Percentiles rank a stretch among this genome's conserved stretches.
These are phyloP conservation scores for Candida sp. DNA, from an alignment of 1,139 yeast genomes.

Conservation along the genomic window DNA sequence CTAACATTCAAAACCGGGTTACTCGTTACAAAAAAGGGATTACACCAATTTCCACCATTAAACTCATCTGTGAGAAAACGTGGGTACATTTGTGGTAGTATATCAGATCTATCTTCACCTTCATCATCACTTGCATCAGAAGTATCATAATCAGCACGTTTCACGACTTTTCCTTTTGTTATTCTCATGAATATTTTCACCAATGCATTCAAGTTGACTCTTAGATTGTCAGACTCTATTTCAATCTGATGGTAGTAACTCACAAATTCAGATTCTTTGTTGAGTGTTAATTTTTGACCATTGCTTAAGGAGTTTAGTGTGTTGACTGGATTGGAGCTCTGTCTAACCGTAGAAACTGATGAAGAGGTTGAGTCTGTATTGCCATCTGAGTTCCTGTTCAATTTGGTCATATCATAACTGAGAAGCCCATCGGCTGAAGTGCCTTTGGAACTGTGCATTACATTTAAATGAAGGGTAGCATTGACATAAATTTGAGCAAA, in stretches of 20 bases:
- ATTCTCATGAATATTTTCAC: conserved; percentile 26
- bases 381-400: conserved; percentile 24
- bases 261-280: conserved; percentile 9
- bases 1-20: conserved; percentile 40
- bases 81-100: conserved; percentile 66
- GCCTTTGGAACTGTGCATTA: conserved; percentile 27
- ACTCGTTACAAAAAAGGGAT: conserved; percentile 52
- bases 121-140: conserved; percentile 35
- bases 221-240: conserved; percentile 30
- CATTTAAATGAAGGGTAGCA: conserved; percentile 51
- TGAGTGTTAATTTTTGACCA: conserved; percentile 3
- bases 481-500: conserved; percentile 60
- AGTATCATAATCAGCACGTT: conserved; percentile 34
- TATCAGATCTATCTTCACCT: conserved; percentile 34
- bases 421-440: conserved; percentile 27
- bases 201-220: conserved; percentile 26
- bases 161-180: conserved; percentile 30
- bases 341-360: conserved; percentile 22
- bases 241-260: conserved; percentile 36
- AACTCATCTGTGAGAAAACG: conserved; percentile 60
- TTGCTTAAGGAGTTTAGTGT: conserved; percentile 4
- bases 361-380: conserved; percentile 18
- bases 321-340: conserved; percentile 11
- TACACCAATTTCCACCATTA: conserved; percentile 74
- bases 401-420: conserved; percentile 26